Conservation (phyloP, 176 grass and related monocot species). For the Triticum dicoccoides region DNA sequence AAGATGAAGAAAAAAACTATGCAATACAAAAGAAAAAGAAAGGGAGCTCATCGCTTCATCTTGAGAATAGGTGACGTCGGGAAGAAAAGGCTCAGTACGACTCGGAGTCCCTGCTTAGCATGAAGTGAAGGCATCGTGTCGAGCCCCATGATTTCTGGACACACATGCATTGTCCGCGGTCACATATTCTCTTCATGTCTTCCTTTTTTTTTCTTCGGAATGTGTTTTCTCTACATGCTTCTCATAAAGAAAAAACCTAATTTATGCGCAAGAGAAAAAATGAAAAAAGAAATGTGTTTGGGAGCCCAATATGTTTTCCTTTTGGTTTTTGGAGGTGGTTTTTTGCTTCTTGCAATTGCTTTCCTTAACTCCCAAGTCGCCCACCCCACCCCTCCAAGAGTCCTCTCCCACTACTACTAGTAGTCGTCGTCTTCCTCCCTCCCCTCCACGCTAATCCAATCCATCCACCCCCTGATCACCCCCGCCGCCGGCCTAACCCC, state of each 20-base stretch:
- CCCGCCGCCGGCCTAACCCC: neutral
- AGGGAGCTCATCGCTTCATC: too few relatives aligned
- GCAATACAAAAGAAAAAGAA: too few relatives aligned
- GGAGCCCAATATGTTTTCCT: neutral
- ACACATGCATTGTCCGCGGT: fast-evolving
- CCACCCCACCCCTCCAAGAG: neutral
- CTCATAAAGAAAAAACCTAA: too few relatives aligned
- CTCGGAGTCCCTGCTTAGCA: neutral
- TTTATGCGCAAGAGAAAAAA: too few relatives aligned
- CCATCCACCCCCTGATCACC: neutral
- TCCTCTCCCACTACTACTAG: neutral
- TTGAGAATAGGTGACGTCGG: neutral
- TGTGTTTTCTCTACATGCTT: too few relatives aligned
- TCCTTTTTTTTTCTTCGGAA: too few relatives aligned
- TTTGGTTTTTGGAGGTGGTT: neutral
- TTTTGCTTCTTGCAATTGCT: neutral
- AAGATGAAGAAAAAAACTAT: too few relatives aligned
- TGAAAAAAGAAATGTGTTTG: neutral
- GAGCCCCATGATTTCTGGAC: too few relatives aligned
- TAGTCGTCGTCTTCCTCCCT: neutral
- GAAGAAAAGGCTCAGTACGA: neutral
- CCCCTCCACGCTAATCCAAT: neutral
- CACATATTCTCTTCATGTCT: too few relatives aligned
- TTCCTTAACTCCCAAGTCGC: slow-evolving; percentile 3
- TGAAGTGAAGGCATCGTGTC: too few relatives aligned